phyloP scores from a whole-genome alignment of 805 yeast genomes.

The Schizosaccharomyces lindneri region DNA sequence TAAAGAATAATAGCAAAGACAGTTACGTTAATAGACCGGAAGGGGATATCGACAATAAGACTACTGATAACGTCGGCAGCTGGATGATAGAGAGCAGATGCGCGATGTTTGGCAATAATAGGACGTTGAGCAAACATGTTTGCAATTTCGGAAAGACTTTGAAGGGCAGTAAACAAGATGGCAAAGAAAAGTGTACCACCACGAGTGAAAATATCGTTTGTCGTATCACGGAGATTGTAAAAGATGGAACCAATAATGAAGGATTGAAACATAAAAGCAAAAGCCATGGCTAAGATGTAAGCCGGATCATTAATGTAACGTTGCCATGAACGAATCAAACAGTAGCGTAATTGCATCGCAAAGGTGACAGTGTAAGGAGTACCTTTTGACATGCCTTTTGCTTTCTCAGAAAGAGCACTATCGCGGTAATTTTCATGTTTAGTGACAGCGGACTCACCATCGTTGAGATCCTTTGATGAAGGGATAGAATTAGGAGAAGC shows the following conservation, averaged over 20 bases:
- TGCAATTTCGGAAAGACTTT: constrained; percentile 22
- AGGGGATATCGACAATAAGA: constrained; percentile 32
- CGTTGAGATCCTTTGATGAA: not conserved
- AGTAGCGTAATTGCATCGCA: constrained; percentile 5
- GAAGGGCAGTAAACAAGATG: constrained; percentile 21
- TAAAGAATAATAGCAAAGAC: constrained; percentile 26
- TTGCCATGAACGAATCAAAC: constrained; percentile 16
- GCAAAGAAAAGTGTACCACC: constrained; percentile 40
- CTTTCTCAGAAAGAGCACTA: not conserved
- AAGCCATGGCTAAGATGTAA: constrained; percentile 21
- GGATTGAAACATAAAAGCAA: constrained; percentile 30
- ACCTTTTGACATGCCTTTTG: not conserved
- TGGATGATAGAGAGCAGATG: constrained; percentile 34
- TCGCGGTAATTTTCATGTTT: not conserved
- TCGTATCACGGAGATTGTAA: constrained; percentile 25
- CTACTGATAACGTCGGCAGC: constrained; percentile 41
- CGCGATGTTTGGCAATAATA: constrained; percentile 33
- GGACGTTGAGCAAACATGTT: constrained; percentile 24
- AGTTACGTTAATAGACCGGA: constrained; percentile 20
- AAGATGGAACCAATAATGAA: constrained; percentile 39
- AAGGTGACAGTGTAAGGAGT: constrained; percentile 9
- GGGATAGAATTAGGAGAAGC: not conserved
- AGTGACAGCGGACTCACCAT: not conserved
- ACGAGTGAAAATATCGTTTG: constrained; percentile 31
- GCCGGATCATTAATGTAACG: constrained; percentile 32